Evolutionary conservation across 768 basidiomycete species (phyloP), one percentile per base, ranked within the genome.

Genomic region (Rubroboletus satanas): DNA sequence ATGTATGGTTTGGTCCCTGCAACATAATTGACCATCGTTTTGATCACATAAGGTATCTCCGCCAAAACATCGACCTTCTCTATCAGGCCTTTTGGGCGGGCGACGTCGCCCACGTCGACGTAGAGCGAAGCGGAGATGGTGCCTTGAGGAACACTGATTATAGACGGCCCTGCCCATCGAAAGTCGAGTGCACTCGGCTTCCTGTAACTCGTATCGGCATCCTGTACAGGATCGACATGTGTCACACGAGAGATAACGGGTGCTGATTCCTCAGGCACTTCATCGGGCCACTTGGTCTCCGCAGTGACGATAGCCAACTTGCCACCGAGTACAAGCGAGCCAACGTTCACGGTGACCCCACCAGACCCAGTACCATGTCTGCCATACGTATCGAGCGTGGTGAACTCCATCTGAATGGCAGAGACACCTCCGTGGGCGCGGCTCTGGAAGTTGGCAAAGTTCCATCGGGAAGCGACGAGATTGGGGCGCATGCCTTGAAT

Each of bases 401-500:
- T 92, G 62, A 97, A 93, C 69, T 98, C 97, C 96, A 98, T 98
- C 75, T 91, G 88, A 36, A 97, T 77, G 10, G 93, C 92, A 50
- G 92, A 85, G 8, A 92, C 87, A 8, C 88, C 88, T 17, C 82
- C 85, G 46, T 83, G 79, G 26, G 82, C 76, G 17, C 76, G 71
- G 66, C 89, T 88, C 71, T 93, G 87, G 79, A 99, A 99, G 75
- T 89, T 80, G 29, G 78, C 87, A 74, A 98, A 99, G 76, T 98
- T 98, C 97, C 97, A 99, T 9, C 88, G 74, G 18, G 90, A 77
- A 14, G 97, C 97, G 63, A 97, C 84, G 52, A 93, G 81, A 73
- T 99, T 90, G 46, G 96, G 94, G 8, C 93, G 83, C 93, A 99
- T 96, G 70, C 96, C 97, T 69, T 98, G 96, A 69, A 98, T 97